These are phyloP conservation scores for Aspergillus bertholletiae DNA, from an alignment of 495 filamentous ascomycete genomes.

Conservation along the genomic window DNA sequence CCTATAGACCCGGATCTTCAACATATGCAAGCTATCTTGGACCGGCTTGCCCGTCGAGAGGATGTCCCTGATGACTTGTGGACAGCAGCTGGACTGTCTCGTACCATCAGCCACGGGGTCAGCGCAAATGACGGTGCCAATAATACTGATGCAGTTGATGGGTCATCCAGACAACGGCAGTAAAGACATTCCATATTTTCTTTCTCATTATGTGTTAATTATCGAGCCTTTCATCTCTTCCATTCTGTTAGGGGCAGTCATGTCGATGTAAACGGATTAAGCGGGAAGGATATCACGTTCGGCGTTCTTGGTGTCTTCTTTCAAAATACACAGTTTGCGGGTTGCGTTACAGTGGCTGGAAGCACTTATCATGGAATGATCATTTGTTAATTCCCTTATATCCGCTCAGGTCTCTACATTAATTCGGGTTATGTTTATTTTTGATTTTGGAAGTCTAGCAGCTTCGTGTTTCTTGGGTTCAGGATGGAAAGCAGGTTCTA, in stretches of 20 bases:
- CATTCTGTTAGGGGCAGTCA: not conserved
- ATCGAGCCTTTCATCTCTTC: constrained; percentile 5
- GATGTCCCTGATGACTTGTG: constrained; percentile 78
- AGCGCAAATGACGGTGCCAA: constrained; percentile 22
- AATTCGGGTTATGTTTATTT: not conserved
- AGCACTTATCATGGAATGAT: not conserved
- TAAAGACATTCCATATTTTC: constrained; percentile 2
- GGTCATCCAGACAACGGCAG: constrained; percentile 12
- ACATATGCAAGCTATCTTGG: constrained; percentile 66
- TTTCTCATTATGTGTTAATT: constrained; percentile 14
- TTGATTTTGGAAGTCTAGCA: not conserved
- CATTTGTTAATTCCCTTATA: not conserved
- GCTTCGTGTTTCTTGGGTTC: not conserved
- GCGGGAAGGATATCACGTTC: constrained; percentile 11
- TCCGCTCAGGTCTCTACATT: not conserved
- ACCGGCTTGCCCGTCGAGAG: constrained; percentile 59
- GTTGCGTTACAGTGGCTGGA: not conserved
- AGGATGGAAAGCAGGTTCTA: not conserved
- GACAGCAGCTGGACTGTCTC: constrained; percentile 65
- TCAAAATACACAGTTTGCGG: not conserved
- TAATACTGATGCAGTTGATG: constrained; percentile 20
- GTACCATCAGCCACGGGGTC: constrained; percentile 41
- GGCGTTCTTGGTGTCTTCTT: constrained; percentile 8
- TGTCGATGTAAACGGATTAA: constrained; percentile 5
- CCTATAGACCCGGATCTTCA: constrained; percentile 44